phyloP scores from a whole-genome alignment of 73 alveolate species.

The Paramecium sonneborni region DNA sequence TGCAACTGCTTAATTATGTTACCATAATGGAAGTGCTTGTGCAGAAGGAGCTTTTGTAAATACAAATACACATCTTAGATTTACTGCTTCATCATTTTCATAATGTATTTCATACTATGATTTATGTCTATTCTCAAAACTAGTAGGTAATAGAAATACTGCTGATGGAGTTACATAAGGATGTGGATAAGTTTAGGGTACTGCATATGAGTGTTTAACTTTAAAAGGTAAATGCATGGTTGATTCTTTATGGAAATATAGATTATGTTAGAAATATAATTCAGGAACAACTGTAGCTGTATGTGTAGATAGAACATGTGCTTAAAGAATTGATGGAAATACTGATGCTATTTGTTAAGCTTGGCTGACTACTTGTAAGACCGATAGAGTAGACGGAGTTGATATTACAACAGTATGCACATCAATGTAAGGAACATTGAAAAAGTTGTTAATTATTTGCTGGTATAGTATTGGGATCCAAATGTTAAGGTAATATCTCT shows the following conservation, averaged over 20 bases:
- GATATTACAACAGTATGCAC: background rate
- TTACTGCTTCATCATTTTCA: background rate
- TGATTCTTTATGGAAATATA: background rate
- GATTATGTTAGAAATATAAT: background rate
- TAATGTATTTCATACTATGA: background rate
- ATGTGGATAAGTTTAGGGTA: background rate
- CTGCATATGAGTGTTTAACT: background rate
- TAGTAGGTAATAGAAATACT: background rate
- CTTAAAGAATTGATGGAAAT: background rate
- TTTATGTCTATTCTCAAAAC: background rate
- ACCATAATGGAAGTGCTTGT: background rate
- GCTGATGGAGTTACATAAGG: background rate
- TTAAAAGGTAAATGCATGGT: background rate
- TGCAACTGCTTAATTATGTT: background rate
- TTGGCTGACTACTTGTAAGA: background rate
- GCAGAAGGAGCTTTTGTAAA: background rate
- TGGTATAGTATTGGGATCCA: background rate
- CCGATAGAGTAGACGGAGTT: background rate
- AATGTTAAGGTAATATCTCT: background rate
- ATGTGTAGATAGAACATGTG: background rate
- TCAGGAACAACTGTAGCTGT: background rate
- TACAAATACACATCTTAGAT: background rate
- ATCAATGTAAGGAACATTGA: background rate
- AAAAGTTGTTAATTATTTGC: background rate
- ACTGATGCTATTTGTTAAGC: background rate